These are phyloP conservation scores for Isabelozyma gotoi DNA, from an alignment of 805 yeast species.

Conservation along the genomic window DNA sequence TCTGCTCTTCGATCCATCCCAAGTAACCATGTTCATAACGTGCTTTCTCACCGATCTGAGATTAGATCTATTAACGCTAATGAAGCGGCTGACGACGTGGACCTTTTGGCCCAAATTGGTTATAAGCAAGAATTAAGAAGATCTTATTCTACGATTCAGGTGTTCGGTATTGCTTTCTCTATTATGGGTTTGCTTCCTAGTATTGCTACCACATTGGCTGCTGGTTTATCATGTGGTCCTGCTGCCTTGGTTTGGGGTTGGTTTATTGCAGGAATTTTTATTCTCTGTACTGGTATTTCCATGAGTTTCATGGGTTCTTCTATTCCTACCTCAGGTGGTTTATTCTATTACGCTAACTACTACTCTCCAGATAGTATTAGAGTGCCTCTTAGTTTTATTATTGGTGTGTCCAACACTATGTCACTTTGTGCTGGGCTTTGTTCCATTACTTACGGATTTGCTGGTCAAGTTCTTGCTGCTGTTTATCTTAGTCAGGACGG, in stretches of 20 bases:
- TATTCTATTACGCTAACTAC: slow-evolving; percentile 56
- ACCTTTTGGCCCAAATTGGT: slow-evolving; percentile 56
- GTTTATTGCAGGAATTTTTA: slow-evolving; percentile 55
- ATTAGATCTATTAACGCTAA: slow-evolving; percentile 13
- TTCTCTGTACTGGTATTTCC: slow-evolving; percentile 56
- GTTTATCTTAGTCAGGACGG: slow-evolving; percentile 57
- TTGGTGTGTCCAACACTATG: slow-evolving; percentile 67
- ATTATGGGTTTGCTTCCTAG: slow-evolving; percentile 73
- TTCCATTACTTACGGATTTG: slow-evolving; percentile 69
- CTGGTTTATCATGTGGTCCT: slow-evolving; percentile 62
- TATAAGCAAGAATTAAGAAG: slow-evolving; percentile 68
- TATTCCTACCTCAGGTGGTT: slow-evolving; percentile 75
- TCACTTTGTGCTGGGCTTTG: slow-evolving; percentile 68
- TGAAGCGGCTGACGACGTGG: slow-evolving; percentile 18
- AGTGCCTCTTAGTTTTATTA: slow-evolving; percentile 57
- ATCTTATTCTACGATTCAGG: slow-evolving; percentile 58
- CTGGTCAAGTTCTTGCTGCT: slow-evolving; percentile 57
- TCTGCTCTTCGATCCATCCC: neutral
- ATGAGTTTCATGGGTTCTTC: slow-evolving; percentile 69
- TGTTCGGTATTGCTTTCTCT: slow-evolving; percentile 69
- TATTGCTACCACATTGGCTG: slow-evolving; percentile 53
- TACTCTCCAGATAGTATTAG: slow-evolving; percentile 57
- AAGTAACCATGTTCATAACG: slow-evolving; percentile 7
- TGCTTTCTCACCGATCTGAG: slow-evolving; percentile 17
- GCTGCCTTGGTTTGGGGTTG: slow-evolving; percentile 74